Base-by-base conservation (phyloP, 805 yeast species). In the Metahyphopichia silvanorum region DNA sequence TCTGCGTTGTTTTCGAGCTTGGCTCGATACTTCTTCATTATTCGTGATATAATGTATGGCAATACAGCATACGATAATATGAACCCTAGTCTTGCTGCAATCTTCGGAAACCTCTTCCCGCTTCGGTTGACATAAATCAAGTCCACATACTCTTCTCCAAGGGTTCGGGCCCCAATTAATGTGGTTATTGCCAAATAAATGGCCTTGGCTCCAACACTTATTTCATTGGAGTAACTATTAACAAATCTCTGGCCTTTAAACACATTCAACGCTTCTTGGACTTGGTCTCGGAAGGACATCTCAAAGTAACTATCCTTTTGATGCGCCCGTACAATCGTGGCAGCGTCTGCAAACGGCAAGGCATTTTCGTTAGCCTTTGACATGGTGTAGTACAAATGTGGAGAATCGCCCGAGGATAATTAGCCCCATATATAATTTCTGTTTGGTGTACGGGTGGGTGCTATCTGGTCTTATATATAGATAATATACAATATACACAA, bases 81-180 rank as follows among this genome's bases (percentile, higher is more conserved):
- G 47, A 79, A 88, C 4, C 79, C 76, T 2, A 78, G 36, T 34
- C 86, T 66, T 18, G 75, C 63, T 2, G 42, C 14, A 4, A 59
- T 19, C 21, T 54, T 57, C 0, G 85, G 82, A 5, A 82, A 53
- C 25, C 60, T 49, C 13, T 46, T 66, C 0, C 87, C 86, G 21
- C 56, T 54, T 31, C 74, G 60, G 24, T 62, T 64, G 5, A 83
- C 86, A 49, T 84, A 82, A 6, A 77, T 57, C 34, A 86, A 60
- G 55, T 91, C 96, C 10, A 88, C 88, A 57, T 91, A 91, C 58
- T 91, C 97, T 53, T 91, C 98, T 1, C 98, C 98, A 17, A 93
- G 60, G 0, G 98, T 91, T 33, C 91, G 69, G 2, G 85, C 75
- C 0, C 91, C 91, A 4, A 76, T 37, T 10, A 83, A 59, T 0